A percentile compares a stretch with the other conserved stretches of the same genome.
phyloP scores from a whole-genome alignment of 495 filamentous ascomycete genomes.

The Hypoxylon subgilvum region DNA sequence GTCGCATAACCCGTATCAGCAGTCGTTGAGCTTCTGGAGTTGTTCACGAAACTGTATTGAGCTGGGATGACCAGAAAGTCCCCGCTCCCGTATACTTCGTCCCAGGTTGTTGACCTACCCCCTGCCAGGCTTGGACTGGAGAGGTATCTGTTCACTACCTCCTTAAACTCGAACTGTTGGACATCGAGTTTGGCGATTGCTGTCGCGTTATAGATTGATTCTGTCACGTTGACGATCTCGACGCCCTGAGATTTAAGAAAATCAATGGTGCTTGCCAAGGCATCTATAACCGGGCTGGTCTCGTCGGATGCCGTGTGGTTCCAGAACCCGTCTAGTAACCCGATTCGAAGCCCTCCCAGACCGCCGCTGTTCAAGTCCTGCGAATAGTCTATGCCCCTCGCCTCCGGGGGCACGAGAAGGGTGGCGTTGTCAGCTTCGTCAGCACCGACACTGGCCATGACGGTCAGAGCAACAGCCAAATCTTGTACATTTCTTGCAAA shows the following conservation, averaged over 20 bases:
- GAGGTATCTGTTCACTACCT: constrained; percentile 58
- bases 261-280: constrained; percentile 47
- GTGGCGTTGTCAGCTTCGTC: constrained; percentile 55
- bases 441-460: constrained; percentile 60
- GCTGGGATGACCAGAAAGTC: constrained; percentile 63
- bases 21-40: constrained; percentile 55
- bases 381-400: constrained; percentile 50
- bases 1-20: constrained; percentile 52
- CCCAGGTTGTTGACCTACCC: constrained; percentile 48
- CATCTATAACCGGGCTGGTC: constrained; percentile 58
- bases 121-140: constrained; percentile 38
- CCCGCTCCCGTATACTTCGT: constrained; percentile 50
- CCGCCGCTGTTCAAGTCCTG: constrained; percentile 42
- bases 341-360: constrained; percentile 53
- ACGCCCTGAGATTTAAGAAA: constrained; percentile 45
- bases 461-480: constrained; percentile 59
- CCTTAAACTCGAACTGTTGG: constrained; percentile 63
- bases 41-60: constrained; percentile 59
- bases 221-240: constrained; percentile 54
- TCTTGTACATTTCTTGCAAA: constrained; percentile 63
- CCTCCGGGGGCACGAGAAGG: constrained; percentile 44
- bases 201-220: constrained; percentile 57
- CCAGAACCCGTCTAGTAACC: constrained; percentile 58
- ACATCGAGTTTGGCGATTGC: constrained; percentile 58
- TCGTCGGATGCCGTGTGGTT: constrained; percentile 53